These are phyloP conservation scores for Didymella pomorum DNA, from an alignment of 2,329 filamentous ascomycete genomes.

Conservation along the genomic window DNA sequence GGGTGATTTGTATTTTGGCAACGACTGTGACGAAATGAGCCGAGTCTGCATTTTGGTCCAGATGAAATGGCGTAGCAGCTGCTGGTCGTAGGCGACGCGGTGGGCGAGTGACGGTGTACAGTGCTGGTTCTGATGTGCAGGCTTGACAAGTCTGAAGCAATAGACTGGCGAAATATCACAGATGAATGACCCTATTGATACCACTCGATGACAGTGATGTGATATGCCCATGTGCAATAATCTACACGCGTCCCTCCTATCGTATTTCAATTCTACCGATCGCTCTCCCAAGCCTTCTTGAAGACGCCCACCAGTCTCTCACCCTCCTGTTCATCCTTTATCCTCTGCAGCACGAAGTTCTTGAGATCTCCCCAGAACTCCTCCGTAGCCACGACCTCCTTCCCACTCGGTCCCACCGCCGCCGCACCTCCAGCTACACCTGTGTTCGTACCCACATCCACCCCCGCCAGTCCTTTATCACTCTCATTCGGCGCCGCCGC, in stretches of 20 bases:
- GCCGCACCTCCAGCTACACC: slow-evolving; percentile 45
- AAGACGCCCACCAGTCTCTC: slow-evolving; percentile 73
- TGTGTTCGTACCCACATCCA: slow-evolving; percentile 27
- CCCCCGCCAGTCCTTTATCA: slow-evolving; percentile 51
- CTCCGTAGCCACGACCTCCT: slow-evolving; percentile 69
- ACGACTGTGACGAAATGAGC: slow-evolving; percentile 32
- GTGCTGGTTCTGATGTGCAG: slow-evolving; percentile 24
- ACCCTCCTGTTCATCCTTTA: slow-evolving; percentile 74
- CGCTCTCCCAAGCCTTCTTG: slow-evolving; percentile 70
- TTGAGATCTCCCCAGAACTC: slow-evolving; percentile 89
- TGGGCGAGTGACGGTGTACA: slow-evolving; percentile 16
- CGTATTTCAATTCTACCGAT: slow-evolving; percentile 21
- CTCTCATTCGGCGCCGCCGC: slow-evolving; percentile 63
- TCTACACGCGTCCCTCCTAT: no score
- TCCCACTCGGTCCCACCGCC: slow-evolving; percentile 63
- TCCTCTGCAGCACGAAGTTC: slow-evolving; percentile 78
- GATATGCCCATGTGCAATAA: no score
- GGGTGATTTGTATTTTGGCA: slow-evolving; percentile 27
- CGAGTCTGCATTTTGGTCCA: slow-evolving; percentile 27
- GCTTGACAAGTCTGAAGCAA: slow-evolving; percentile 26
- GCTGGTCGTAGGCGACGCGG: slow-evolving; percentile 7
- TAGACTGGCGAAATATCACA: slow-evolving; percentile 35
- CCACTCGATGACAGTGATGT: slow-evolving; percentile 2
- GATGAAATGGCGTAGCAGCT: slow-evolving; percentile 20
- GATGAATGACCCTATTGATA: slow-evolving; percentile 29